Evolutionary conservation across 257 asterid species (phyloP).

Genomic region (Ligustrum vulgare): DNA sequence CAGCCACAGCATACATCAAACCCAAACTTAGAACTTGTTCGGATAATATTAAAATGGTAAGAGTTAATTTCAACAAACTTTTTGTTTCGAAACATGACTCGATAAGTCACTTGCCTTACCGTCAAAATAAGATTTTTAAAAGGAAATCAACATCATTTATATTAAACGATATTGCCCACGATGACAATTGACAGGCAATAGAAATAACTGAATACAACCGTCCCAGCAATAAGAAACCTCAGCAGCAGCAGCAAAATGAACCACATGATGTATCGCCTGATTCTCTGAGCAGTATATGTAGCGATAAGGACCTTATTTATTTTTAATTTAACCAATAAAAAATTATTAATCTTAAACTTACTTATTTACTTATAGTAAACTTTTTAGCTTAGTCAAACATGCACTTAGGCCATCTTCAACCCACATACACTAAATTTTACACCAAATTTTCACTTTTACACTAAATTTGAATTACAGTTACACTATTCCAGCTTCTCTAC

Average conservation of each 20-base stretch:
- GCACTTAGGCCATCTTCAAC: too few species aligned
- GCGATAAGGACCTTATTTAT: background rate
- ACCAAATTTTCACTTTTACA: too few species aligned
- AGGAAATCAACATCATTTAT: too few species aligned
- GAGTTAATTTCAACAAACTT: background rate
- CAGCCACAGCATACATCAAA: background rate
- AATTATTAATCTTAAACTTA: background rate
- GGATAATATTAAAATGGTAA: background rate
- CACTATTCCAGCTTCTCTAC: too few species aligned
- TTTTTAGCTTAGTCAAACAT: background rate
- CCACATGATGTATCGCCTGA: too few species aligned
- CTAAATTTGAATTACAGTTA: too few species aligned
- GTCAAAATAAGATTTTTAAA: background rate
- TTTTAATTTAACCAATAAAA: background rate
- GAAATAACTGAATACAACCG: background rate
- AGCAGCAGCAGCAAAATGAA: too few species aligned
- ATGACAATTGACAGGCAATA: background rate
- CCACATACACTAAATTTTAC: too few species aligned
- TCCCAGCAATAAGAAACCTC: background rate
- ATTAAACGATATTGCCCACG: too few species aligned
- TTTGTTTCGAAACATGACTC: background rate
- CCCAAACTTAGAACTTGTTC: background rate
- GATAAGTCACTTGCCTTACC: background rate
- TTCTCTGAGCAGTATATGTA: background rate
- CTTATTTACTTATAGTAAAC: background rate